A percentile compares a stretch with the other conserved stretches of the same genome.
phyloP scores from a whole-genome alignment of 768 basidiomycete genomes.

The Leccinum arenicola region DNA sequence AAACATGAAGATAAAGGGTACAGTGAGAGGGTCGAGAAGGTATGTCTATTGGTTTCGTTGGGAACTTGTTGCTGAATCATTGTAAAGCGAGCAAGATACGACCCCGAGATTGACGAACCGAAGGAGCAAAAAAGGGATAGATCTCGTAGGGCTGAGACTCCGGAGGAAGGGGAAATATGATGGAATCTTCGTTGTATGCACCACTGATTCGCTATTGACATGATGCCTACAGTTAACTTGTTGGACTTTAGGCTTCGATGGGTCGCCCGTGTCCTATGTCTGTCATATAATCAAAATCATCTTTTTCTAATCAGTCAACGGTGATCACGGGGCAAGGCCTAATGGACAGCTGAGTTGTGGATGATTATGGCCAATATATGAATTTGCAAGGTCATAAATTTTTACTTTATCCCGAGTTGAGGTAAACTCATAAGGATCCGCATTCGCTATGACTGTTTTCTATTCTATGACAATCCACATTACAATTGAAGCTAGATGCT shows the following conservation, averaged over 20 bases:
- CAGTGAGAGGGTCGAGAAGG: conserved; percentile 68
- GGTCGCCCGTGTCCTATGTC: background rate
- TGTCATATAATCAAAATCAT: conserved; percentile 1
- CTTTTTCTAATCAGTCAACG: background rate
- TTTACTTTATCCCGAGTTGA: conserved; percentile 3
- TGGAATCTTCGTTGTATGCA: conserved; percentile 11
- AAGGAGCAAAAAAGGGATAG: conserved; percentile 41
- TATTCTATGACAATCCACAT: background rate
- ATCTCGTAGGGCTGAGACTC: conserved; percentile 63
- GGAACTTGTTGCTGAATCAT: conserved; percentile 13
- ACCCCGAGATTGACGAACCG: conserved; percentile 43
- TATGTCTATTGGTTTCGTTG: conserved; percentile 25
- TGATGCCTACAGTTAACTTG: conserved; percentile 1
- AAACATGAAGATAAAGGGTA: conserved; percentile 45
- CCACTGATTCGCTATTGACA: background rate
- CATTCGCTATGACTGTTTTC: background rate
- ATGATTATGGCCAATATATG: conserved; percentile 1
- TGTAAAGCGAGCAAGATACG: conserved; percentile 52
- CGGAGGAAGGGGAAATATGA: conserved; percentile 87
- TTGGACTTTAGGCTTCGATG: background rate
- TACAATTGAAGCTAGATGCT: background rate
- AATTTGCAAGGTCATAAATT: conserved; percentile 4
- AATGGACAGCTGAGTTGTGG: background rate
- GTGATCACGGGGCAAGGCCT: background rate
- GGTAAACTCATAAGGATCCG: conserved; percentile 4